These are phyloP conservation scores for Candida anutae DNA, from an alignment of 1,139 yeast species.

Conservation along the genomic window DNA sequence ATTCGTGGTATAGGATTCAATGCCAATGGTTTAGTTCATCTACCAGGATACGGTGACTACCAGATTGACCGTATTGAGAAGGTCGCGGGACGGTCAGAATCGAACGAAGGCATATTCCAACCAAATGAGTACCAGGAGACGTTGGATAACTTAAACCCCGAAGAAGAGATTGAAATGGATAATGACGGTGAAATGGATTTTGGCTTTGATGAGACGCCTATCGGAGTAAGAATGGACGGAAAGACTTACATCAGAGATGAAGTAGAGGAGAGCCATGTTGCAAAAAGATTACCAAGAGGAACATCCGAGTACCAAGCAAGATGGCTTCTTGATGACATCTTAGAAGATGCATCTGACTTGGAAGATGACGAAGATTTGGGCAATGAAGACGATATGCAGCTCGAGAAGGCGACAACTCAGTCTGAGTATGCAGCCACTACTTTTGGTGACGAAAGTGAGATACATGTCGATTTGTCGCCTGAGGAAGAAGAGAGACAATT, in stretches of 20 bases:
- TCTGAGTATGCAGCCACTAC: slow-evolving; percentile 39
- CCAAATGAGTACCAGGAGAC: slow-evolving; percentile 57
- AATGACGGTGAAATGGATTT: slow-evolving; percentile 27
- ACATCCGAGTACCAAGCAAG: slow-evolving; percentile 91
- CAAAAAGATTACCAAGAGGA: slow-evolving; percentile 63
- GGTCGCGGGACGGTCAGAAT: slow-evolving; percentile 20
- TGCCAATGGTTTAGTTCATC: slow-evolving; percentile 69
- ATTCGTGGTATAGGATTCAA: slow-evolving; percentile 83
- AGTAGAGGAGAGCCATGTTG: slow-evolving; percentile 14
- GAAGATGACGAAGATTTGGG: slow-evolving; percentile 34
- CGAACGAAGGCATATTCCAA: slow-evolving; percentile 18
- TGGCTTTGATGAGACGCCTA: slow-evolving; percentile 28
- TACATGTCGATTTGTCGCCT: slow-evolving; percentile 65
- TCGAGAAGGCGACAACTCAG: slow-evolving; percentile 15
- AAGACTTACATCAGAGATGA: slow-evolving; percentile 50
- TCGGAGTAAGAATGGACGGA: slow-evolving; percentile 67
- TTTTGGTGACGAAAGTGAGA: slow-evolving; percentile 41
- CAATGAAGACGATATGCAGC: slow-evolving; percentile 21
- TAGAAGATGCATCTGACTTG: slow-evolving; percentile 43
- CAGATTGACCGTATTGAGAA: slow-evolving; percentile 64
- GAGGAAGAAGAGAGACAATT: slow-evolving; percentile 83
- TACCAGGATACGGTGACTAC: slow-evolving; percentile 88
- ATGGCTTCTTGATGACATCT: slow-evolving; percentile 67
- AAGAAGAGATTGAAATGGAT: slow-evolving; percentile 44
- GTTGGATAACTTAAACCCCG: slow-evolving; percentile 58